These are phyloP conservation scores for Pseudogymnoascus sp. DNA, from an alignment of 2,329 filamentous ascomycete genomes.

Conservation along the genomic window DNA sequence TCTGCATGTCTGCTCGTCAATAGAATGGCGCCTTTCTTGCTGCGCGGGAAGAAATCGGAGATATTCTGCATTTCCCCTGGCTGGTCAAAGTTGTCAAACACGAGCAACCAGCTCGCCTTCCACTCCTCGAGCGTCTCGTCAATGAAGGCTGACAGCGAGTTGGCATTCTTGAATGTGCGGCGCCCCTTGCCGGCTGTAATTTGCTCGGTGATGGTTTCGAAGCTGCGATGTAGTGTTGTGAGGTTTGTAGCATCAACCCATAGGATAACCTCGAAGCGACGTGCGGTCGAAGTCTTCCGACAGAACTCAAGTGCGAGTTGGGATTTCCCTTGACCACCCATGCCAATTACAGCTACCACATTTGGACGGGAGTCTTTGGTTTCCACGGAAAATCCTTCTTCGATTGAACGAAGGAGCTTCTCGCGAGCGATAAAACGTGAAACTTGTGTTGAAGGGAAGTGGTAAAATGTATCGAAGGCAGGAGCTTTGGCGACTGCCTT, in stretches of 20 bases:
- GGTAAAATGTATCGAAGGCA: not conserved
- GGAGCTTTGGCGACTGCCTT: not conserved
- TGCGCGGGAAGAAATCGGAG: constrained; percentile 6
- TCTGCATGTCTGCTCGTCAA: constrained; percentile 16
- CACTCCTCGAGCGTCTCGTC: not conserved
- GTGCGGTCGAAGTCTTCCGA: constrained; percentile 8
- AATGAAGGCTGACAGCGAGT: not conserved
- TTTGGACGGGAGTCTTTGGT: not conserved
- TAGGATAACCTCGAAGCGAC: constrained; percentile 14
- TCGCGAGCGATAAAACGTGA: constrained; percentile 18
- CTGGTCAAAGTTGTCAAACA: constrained; percentile 16
- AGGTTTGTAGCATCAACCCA: constrained; percentile 20
- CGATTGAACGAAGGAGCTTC: constrained; percentile 16
- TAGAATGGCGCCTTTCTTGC: constrained; percentile 7
- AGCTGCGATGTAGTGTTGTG: constrained; percentile 14
- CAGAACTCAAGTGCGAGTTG: constrained; percentile 22
- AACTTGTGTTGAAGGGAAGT: not conserved
- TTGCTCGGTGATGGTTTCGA: constrained; percentile 13
- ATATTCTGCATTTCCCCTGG: constrained; percentile 8
- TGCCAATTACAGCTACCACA: constrained; percentile 17
- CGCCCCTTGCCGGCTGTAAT: constrained; percentile 8
- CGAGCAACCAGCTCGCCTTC: constrained; percentile 11
- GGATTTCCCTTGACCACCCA: constrained; percentile 23
- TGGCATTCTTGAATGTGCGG: not conserved
- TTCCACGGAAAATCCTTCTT: constrained; percentile 8